phyloP scores from a whole-genome alignment of 768 basidiomycete species.

The Gloeostereum incarnatum region DNA sequence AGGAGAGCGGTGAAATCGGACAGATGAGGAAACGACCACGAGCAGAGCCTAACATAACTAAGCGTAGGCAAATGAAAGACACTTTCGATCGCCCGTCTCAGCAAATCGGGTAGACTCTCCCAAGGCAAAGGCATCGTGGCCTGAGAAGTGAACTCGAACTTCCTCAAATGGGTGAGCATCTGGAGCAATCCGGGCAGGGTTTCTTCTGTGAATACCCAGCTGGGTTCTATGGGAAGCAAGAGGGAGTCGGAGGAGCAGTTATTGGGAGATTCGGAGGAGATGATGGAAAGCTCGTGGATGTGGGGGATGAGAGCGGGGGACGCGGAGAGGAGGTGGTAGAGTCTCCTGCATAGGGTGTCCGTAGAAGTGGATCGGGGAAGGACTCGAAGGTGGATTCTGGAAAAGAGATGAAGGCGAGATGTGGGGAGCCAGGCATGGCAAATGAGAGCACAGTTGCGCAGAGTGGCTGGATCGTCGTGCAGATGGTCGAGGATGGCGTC shows the following conservation, averaged over 20 bases:
- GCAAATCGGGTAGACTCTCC: slow-evolving; percentile 22
- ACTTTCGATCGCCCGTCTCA: slow-evolving; percentile 23
- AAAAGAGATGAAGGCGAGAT: slow-evolving; percentile 29
- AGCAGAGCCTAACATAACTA: slow-evolving; percentile 27
- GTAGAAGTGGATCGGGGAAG: slow-evolving; percentile 14
- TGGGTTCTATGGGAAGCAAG: background rate
- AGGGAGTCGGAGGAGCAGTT: background rate
- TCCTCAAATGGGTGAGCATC: slow-evolving; percentile 24
- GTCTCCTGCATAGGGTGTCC: slow-evolving; percentile 22
- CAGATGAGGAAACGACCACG: slow-evolving; percentile 28
- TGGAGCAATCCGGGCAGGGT: slow-evolving; percentile 25
- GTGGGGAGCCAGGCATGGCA: slow-evolving; percentile 28
- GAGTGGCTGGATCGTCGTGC: slow-evolving; percentile 20
- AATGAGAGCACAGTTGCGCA: slow-evolving; percentile 26
- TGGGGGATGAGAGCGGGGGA: slow-evolving; percentile 22
- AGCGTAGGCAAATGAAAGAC: slow-evolving; percentile 25
- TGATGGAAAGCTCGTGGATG: slow-evolving; percentile 28
- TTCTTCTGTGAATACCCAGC: slow-evolving; percentile 28
- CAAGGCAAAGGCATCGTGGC: slow-evolving; percentile 27
- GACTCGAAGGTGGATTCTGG: slow-evolving; percentile 24
- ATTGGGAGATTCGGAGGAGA: slow-evolving; percentile 5
- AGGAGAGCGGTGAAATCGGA: slow-evolving; percentile 23
- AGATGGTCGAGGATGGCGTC: slow-evolving; percentile 38
- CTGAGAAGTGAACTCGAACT: slow-evolving; percentile 27
- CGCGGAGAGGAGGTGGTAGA: slow-evolving; percentile 21